Evolutionary conservation across 106 monocot genomes (phyloP).

Genomic region (Apostasia ramifera): DNA sequence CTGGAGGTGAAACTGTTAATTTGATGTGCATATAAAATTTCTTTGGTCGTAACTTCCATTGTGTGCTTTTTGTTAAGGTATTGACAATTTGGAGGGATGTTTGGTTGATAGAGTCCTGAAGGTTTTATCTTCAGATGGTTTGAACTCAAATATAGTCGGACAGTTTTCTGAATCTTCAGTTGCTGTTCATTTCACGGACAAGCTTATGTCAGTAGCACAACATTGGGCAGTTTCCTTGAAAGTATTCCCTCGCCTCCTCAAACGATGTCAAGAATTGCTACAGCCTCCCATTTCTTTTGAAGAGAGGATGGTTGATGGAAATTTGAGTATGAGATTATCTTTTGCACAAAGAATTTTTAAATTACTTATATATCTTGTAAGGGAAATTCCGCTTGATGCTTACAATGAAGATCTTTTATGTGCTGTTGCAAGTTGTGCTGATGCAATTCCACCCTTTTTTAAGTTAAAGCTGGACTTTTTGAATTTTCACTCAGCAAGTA

Average conservation of each 20-base stretch:
- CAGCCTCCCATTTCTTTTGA: slow-evolving; percentile 16
- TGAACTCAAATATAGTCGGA: slow-evolving; percentile 24
- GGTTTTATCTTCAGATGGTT: slow-evolving; percentile 43
- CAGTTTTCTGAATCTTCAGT: slow-evolving; percentile 11
- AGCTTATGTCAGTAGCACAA: slow-evolving; percentile 34
- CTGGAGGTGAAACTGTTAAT: not conserved
- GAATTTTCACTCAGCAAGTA: slow-evolving; percentile 21
- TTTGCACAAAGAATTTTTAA: slow-evolving; percentile 60
- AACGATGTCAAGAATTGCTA: slow-evolving; percentile 32
- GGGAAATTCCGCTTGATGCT: slow-evolving; percentile 36
- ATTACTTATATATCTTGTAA: slow-evolving; percentile 38
- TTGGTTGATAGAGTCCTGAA: slow-evolving; percentile 32
- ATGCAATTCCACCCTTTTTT: slow-evolving; percentile 53
- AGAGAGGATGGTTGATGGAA: slow-evolving; percentile 32
- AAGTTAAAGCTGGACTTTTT: slow-evolving; percentile 43
- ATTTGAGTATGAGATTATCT: slow-evolving; percentile 42
- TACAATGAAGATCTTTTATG: slow-evolving; percentile 39
- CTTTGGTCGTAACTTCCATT: slow-evolving; percentile 2
- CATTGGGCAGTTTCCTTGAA: slow-evolving; percentile 60
- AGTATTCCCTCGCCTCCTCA: slow-evolving; percentile 64
- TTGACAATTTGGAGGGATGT: slow-evolving; percentile 32
- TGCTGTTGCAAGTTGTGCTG: slow-evolving; percentile 39
- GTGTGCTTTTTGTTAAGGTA: slow-evolving; percentile 24
- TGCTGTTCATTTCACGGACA: slow-evolving; percentile 15
- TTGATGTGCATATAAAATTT: not conserved